Evolutionary conservation across 2,329 filamentous ascomycete genomes (phyloP), one percentile per base, ranked within the genome.

Genomic region (Parastagonospora avenae): DNA sequence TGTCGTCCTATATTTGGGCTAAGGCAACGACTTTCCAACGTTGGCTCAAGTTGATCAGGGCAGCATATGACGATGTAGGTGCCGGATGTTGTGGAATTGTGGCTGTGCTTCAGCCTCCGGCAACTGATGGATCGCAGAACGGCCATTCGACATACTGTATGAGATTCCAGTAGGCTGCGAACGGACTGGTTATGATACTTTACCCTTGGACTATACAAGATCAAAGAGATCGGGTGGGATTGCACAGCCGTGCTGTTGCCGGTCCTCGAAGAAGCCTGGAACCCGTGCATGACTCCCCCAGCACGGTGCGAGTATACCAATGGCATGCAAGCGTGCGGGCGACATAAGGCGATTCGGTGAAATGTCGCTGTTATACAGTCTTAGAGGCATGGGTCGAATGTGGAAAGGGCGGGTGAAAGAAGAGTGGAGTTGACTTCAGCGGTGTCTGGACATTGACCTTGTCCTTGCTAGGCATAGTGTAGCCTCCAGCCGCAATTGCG

Each of bases 81-180:
- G 50, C 43, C 38, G 42, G 45, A 50, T 47, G 54, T 47, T 44
- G 52, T 59, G 32, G 29, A 59, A 49, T 35, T 46, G 63, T 61
- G 65, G 65, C 65, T 58, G 63, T 66, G 63, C 62, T 58, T 64
- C 61, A 66, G 64, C 66, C 61, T 60, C 52, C 57, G 47, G 57
- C 50, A 61, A 35, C 43, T 54, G 47, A 39, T 57, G 42, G 48
- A 46, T 43, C 55, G 39, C 12, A 9, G n/a, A 27, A 5, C n/a
- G 16, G 39, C 6, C 12, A 24, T n/a, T 19, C 8, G 37, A 19
- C n/a, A 8, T 24, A 15, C n/a, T 29, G 4, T 3, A 24, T 28
- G 24, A 29, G 4, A 14, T 29, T 12, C 12, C 39, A 41, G 16
- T n/a, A n/a, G 14, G 19, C 37, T 39, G 37, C 37, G 24, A 24